phyloP scores from a whole-genome alignment of 768 basidiomycete species.

The Sutorius australiensis region DNA sequence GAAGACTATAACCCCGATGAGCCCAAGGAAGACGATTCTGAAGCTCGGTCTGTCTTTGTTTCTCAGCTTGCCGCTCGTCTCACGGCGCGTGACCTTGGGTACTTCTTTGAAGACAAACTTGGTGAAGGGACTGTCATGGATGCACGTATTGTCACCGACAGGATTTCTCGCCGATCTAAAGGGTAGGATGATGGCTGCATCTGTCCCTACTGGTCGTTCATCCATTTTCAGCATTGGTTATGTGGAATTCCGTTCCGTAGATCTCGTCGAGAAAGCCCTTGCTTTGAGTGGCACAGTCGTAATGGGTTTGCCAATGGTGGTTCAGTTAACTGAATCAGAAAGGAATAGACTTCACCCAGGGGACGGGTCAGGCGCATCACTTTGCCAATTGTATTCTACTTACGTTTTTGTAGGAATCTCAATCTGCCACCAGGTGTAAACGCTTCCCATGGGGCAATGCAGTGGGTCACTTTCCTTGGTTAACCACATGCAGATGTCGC shows the following conservation, averaged over 20 bases:
- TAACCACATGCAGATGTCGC: constrained; percentile 8
- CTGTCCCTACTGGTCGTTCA: neutral
- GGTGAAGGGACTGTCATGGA: constrained; percentile 94
- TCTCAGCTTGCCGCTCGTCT: constrained; percentile 96
- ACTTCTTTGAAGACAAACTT: constrained; percentile 97
- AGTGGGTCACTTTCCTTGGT: constrained; percentile 48
- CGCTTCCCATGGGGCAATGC: constrained; percentile 78
- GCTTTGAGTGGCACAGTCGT: constrained; percentile 90
- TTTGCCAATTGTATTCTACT: constrained; percentile 6
- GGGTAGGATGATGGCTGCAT: constrained; percentile 51
- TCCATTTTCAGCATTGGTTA: constrained; percentile 80
- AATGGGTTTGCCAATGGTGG: constrained; percentile 96
- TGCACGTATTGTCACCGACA: constrained; percentile 92
- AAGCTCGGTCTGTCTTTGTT: constrained; percentile 97
- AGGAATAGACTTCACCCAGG: constrained; percentile 86
- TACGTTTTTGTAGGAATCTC: constrained; percentile 51
- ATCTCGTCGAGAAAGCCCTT: constrained; percentile 88
- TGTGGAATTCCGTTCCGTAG: constrained; percentile 91
- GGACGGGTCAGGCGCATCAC: constrained; percentile 58
- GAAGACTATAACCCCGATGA: constrained; percentile 83
- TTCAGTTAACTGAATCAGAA: constrained; percentile 96
- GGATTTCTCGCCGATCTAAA: constrained; percentile 94
- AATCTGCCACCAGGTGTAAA: constrained; percentile 83
- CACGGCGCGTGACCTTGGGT: constrained; percentile 94
- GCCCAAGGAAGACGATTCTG: constrained; percentile 91